These are phyloP conservation scores for Cnidoscolus chayamansa DNA, from an alignment of 441 rosid genomes.

Conservation along the genomic window DNA sequence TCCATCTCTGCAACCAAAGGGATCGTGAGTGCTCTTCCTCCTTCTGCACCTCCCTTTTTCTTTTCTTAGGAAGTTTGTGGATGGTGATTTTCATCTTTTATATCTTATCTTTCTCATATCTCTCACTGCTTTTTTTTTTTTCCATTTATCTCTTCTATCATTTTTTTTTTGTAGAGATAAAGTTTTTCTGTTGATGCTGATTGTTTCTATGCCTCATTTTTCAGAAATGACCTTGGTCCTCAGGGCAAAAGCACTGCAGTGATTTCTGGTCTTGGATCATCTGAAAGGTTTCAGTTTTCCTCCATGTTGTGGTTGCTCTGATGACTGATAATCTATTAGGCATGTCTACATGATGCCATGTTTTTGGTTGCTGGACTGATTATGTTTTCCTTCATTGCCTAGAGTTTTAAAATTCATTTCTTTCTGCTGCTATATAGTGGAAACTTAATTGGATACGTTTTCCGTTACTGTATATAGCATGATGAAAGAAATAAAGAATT, in stretches of 20 bases:
- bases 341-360: background rate
- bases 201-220: background rate
- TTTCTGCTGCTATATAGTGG: background rate
- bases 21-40: constrained; percentile 39
- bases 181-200: constrained; percentile 5
- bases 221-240: constrained; percentile 55
- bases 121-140: background rate
- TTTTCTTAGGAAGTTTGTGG: background rate
- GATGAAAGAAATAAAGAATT: background rate
- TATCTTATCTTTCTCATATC: background rate
- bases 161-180: background rate
- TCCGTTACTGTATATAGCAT: background rate
- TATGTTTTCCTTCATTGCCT: background rate
- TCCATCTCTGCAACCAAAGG: constrained; percentile 68
- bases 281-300: constrained; percentile 61
- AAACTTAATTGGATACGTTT: background rate
- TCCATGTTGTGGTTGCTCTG: background rate
- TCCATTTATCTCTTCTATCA: background rate
- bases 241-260: constrained; percentile 63
- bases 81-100: background rate
- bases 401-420: background rate
- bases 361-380: background rate
- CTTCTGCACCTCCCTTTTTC: background rate
- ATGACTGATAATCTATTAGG: background rate
- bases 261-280: constrained; percentile 55